Evolutionary conservation across 768 basidiomycete genomes (phyloP), one percentile per base, ranked within the genome.

Genomic region (Naganishia randhawae): DNA sequence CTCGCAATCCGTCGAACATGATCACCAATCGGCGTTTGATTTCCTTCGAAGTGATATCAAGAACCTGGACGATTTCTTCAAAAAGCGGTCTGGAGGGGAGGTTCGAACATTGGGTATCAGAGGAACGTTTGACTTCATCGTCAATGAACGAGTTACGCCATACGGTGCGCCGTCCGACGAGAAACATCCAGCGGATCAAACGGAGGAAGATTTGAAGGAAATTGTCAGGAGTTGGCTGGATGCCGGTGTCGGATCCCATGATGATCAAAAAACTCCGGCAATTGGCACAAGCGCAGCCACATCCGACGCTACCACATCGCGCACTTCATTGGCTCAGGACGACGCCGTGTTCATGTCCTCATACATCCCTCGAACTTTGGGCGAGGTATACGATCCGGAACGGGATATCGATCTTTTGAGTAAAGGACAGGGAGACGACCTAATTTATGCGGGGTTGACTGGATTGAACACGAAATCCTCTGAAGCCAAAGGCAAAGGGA

Each of bases 1-100:
- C 68, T 96, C 94, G 0, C 96, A 99, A 78, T 94, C 92, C 71
- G 94, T 99, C 39, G 96, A 99, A 74, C 94, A 97, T 76, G 95
- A 98, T 79, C 96, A 99, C 74, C 96, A 95, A 0, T 84, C 89
- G 32, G 92, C 96, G 0, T 97, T 93, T 77, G 95, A 99, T 80
- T 99, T 99, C 81, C 84, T 99, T 41, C 88, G 94, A 31, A 87
- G 84, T 51, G 96, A 99, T 79, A 85, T 99, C 57, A 87, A 87
- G 73, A 98, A 99, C 77, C 83, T 93, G 50, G 92, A 96, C 69
- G 94, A 93, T 39, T 99, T 90, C 80, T 99, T 97, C 78, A 84
- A 85, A 6, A 83, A 87, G 71, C 84, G 86, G 22, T 74, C 76
- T 0, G 52, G 67, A 11, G 76, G 73, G 9, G 91, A 89, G 0